Percentiles rank a stretch among this genome's conserved stretches.
Evolutionary conservation across 2,329 filamentous ascomycete genomes (phyloP).

Genomic region (Amesomyces nigricolor): DNA sequence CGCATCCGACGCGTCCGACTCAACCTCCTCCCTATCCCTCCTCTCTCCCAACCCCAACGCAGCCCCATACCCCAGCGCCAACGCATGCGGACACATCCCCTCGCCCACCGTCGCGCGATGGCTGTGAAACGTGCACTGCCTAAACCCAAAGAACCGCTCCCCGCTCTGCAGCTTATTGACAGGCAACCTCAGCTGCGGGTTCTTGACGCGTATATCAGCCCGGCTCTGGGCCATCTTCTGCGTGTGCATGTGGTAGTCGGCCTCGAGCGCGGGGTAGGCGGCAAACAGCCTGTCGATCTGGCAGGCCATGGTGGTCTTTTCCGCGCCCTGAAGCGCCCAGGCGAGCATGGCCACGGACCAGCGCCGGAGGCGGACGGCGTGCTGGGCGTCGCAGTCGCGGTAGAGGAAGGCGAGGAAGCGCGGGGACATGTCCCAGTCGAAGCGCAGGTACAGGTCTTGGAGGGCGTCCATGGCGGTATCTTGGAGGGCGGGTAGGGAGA

Average conservation of each 20-base stretch:
- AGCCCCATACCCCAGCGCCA: not conserved
- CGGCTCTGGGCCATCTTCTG: constrained; percentile 46
- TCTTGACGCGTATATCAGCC: constrained; percentile 52
- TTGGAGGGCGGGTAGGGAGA: constrained; percentile 46
- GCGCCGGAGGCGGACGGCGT: constrained; percentile 48
- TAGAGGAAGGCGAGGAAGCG: constrained; percentile 49
- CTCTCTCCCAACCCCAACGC: not conserved
- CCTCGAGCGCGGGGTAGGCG: constrained; percentile 41
- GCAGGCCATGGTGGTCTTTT: constrained; percentile 24
- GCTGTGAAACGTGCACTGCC: constrained; percentile 56
- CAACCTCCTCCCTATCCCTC: constrained; percentile 15
- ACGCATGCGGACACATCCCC: constrained; percentile 44
- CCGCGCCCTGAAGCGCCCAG: constrained; percentile 43
- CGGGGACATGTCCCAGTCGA: constrained; percentile 53
- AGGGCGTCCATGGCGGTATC: constrained; percentile 54
- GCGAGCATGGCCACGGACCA: constrained; percentile 58
- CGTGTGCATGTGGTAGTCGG: constrained; percentile 48
- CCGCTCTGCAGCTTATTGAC: constrained; percentile 51
- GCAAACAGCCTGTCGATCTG: constrained; percentile 41
- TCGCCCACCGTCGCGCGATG: constrained; percentile 51
- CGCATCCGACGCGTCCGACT: constrained; percentile 19
- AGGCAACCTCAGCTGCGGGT: constrained; percentile 54
- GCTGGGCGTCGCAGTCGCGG: constrained; percentile 44
- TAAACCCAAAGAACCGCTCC: constrained; percentile 54
- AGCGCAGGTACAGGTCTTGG: constrained; percentile 53